These are phyloP conservation scores for Tolypocladium ovalisporum DNA, from an alignment of 2,329 filamentous ascomycete species.

Conservation along the genomic window DNA sequence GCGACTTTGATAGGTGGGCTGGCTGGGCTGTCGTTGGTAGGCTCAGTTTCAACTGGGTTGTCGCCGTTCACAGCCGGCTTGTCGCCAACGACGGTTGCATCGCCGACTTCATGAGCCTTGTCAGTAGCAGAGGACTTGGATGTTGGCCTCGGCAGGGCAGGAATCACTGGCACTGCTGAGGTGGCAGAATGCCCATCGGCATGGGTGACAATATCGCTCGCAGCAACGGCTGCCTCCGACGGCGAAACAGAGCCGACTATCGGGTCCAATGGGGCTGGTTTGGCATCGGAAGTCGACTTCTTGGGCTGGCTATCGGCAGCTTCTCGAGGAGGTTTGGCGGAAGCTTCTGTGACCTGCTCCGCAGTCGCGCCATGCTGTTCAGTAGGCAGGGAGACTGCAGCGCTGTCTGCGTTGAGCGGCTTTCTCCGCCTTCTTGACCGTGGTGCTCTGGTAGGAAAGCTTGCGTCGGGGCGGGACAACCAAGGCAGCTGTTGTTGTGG, in stretches of 20 bases:
- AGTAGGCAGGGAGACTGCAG: conserved; percentile 30
- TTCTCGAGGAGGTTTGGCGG: background rate
- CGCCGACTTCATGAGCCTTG: background rate
- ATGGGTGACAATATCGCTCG: conserved; percentile 9
- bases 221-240: conserved; percentile 5
- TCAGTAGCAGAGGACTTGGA: conserved; percentile 15
- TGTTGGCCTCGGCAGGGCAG: conserved; percentile 30
- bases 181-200: conserved; percentile 21
- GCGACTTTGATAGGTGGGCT: conserved; percentile 16
- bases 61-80: conserved; percentile 12
- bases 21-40: conserved; percentile 5
- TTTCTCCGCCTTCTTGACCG: conserved; percentile 32
- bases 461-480: conserved; percentile 38
- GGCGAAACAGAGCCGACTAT: conserved; percentile 7
- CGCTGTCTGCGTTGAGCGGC: conserved; percentile 22
- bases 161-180: conserved; percentile 33
- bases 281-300: background rate
- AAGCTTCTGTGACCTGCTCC: conserved; percentile 9
- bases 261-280: conserved; percentile 1
- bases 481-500: conserved; percentile 39
- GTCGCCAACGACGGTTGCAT: background rate
- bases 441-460: conserved; percentile 33
- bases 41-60: conserved; percentile 11
- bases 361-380: conserved; percentile 23
- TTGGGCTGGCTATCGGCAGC: background rate